A percentile compares a stretch with the other conserved stretches of the same genome.
phyloP scores from a whole-genome alignment of 1,284 basidiomycete species.

The Pseudozyma hubeiensis region DNA sequence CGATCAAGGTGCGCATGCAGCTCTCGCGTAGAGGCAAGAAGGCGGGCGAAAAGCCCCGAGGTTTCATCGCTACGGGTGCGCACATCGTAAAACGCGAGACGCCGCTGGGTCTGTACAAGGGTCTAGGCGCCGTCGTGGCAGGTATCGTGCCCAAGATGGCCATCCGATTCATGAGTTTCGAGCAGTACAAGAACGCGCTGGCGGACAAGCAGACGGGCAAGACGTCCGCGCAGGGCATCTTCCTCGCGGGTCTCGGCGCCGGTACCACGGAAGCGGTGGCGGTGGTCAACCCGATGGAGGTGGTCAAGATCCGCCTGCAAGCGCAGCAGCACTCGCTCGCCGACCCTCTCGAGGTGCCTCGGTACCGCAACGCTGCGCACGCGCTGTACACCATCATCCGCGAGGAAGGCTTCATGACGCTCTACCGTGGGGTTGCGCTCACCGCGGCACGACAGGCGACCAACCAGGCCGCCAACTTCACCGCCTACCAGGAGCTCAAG shows the following conservation, averaged over 20 bases:
- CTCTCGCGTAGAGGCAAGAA: slow-evolving; percentile 71
- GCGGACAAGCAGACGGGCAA: slow-evolving; percentile 81
- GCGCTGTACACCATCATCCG: slow-evolving; percentile 94
- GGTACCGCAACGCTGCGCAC: slow-evolving; percentile 96
- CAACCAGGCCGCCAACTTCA: slow-evolving; percentile 99
- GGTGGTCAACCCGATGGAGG: slow-evolving; percentile 98
- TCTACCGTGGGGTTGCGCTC: slow-evolving; percentile 90
- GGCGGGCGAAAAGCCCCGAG: slow-evolving; percentile 76
- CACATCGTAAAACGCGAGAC: slow-evolving; percentile 92
- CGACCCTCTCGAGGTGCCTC: slow-evolving; percentile 91
- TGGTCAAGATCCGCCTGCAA: slow-evolving; percentile 98
- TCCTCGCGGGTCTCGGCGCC: slow-evolving; percentile 89
- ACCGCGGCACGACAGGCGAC: slow-evolving; percentile 97
- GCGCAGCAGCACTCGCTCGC: slow-evolving; percentile 97
- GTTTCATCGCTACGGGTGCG: slow-evolving; percentile 90
- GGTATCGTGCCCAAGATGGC: slow-evolving; percentile 99
- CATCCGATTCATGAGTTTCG: slow-evolving; percentile 97
- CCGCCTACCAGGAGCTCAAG: slow-evolving; percentile 97
- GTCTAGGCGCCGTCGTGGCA: slow-evolving; percentile 94
- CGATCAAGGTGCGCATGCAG: slow-evolving; percentile 98
- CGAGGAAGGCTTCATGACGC: slow-evolving; percentile 86
- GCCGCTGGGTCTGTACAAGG: slow-evolving; percentile 95
- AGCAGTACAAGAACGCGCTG: slow-evolving; percentile 88
- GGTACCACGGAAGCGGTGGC: slow-evolving; percentile 87
- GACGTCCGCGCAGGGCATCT: slow-evolving; percentile 80